Base-by-base conservation (phyloP, 2,329 filamentous ascomycete species). In the Penicillium decumbens region DNA sequence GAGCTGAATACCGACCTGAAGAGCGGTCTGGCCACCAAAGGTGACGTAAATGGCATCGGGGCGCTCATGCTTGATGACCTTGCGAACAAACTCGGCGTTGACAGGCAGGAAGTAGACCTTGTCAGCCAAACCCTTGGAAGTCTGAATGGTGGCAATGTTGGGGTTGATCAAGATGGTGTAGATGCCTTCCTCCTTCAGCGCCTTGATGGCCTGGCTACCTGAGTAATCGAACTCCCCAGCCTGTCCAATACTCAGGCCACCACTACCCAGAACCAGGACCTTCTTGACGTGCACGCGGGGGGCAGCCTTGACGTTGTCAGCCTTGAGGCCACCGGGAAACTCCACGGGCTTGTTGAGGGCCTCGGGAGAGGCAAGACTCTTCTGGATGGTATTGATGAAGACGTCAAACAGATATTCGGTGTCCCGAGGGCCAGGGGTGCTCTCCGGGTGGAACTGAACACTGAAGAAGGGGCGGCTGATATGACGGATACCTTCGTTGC, bases 151-250 rank as follows among this genome's bases (percentile, higher is more conserved):
- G 59, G 93, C 93, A 68, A 98, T 97, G 70, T 98, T 98, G 50
- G 93, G 93, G 75, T 98, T 98, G 80, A 98, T 97, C 56, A 98
- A 78, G 56, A 98, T 86, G 3, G 93, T 96, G 77, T 96, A 97
- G 64, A 97, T 96, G 53, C 91, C 92, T 74, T 97, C 93, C 71
- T 97, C 88, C 74, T 97, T 97, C 63, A 98, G 70, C 32, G 93
- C 93, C 77, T 98, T 98, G 78, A 98, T 97, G 40, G 92, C 93
- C 73, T 98, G 93, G 71, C 88, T 95, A 56, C 93, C 93, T 46
- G 93, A 97, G 77, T 98, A 98, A 70, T 98, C 93, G 61, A 98
- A 98, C 72, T 98, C 93, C 71, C 93, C 93, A 57, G 93, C 93
- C 72, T 98, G 93, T 12, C 93, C 93, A 70, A 98, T 98, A 71